A percentile compares a stretch with the other conserved stretches of the same genome.
phyloP scores from a whole-genome alignment of 2,329 filamentous ascomycete species.

The Rachicladosporium sp. region DNA sequence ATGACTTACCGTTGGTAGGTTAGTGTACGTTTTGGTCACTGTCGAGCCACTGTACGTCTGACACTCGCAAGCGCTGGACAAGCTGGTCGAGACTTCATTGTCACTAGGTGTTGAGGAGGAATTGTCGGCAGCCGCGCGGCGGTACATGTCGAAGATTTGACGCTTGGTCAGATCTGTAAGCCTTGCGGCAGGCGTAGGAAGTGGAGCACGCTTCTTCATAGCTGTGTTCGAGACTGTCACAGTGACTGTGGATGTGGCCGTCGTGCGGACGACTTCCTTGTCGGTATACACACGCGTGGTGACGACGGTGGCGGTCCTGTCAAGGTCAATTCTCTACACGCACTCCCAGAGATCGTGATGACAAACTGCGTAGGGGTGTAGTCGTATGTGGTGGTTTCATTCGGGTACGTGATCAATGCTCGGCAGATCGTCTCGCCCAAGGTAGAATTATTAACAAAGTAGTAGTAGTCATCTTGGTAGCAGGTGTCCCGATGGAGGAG shows the following conservation, averaged over 20 bases:
- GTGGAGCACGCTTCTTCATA: not conserved
- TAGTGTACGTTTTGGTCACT: slow-evolving; percentile 18
- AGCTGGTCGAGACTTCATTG: slow-evolving; percentile 12
- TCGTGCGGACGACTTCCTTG: slow-evolving; percentile 9
- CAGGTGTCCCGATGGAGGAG: slow-evolving; percentile 13
- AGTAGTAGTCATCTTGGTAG: slow-evolving; percentile 15
- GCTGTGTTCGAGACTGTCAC: slow-evolving; percentile 9
- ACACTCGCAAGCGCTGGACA: slow-evolving; percentile 24
- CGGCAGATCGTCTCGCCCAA: slow-evolving; percentile 17
- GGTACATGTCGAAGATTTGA: no score
- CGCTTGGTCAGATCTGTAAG: not conserved
- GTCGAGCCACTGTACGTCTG: slow-evolving; percentile 14
- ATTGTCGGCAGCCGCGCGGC: not conserved
- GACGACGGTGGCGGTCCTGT: slow-evolving; percentile 8
- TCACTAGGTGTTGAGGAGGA: slow-evolving; percentile 1
- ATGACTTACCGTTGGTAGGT: slow-evolving; percentile 10
- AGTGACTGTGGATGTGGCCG: slow-evolving; percentile 16
- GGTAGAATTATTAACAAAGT: slow-evolving; percentile 13
- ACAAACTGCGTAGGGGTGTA: slow-evolving; percentile 20
- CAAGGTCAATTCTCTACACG: slow-evolving; percentile 2
- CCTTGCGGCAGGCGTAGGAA: not conserved
- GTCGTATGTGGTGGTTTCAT: slow-evolving; percentile 14
- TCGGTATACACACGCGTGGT: slow-evolving; percentile 13
- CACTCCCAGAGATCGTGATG: not conserved
- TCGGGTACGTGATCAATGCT: slow-evolving; percentile 14